Percentiles rank a stretch among this genome's conserved stretches.
Conservation (phyloP, 75 land plant species). For the Cryptomeria japonica region DNA sequence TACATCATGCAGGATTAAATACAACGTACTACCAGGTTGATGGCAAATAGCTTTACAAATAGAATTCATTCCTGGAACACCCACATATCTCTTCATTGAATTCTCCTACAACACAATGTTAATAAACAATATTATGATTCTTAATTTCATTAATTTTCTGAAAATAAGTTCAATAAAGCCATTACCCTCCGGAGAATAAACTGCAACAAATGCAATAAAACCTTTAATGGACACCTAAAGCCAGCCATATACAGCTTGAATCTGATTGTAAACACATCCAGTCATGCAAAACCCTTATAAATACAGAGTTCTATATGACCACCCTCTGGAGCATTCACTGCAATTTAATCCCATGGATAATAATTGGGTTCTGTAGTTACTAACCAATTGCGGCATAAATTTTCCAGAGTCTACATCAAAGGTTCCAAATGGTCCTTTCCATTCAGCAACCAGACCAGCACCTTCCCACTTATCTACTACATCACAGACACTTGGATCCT, state of each 20-base stretch:
- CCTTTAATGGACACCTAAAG: background rate
- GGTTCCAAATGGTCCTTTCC: slow-evolving; percentile 69
- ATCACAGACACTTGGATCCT: slow-evolving; percentile 35
- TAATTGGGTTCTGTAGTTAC: background rate
- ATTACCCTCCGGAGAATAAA: background rate
- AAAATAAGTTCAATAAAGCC: background rate
- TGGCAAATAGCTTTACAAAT: slow-evolving; percentile 73
- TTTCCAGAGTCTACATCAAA: slow-evolving; percentile 46
- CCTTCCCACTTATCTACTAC: slow-evolving; percentile 69
- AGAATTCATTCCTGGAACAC: slow-evolving; percentile 87
- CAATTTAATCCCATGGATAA: background rate
- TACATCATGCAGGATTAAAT: background rate
- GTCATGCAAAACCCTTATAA: background rate
- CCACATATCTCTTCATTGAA: slow-evolving; percentile 65
- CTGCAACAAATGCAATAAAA: background rate
- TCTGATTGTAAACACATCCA: background rate
- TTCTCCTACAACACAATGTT: slow-evolving; percentile 26
- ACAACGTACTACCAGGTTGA: slow-evolving; percentile 51
- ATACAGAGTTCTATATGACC: background rate
- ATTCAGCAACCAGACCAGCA: slow-evolving; percentile 67
- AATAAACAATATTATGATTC: background rate
- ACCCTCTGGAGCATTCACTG: background rate
- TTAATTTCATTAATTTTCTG: background rate
- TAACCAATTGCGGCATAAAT: slow-evolving; percentile 48
- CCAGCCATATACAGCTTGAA: background rate